phyloP scores from a whole-genome alignment of 2,329 filamentous ascomycete species.

The Teratosphaeriaceae sp. region DNA sequence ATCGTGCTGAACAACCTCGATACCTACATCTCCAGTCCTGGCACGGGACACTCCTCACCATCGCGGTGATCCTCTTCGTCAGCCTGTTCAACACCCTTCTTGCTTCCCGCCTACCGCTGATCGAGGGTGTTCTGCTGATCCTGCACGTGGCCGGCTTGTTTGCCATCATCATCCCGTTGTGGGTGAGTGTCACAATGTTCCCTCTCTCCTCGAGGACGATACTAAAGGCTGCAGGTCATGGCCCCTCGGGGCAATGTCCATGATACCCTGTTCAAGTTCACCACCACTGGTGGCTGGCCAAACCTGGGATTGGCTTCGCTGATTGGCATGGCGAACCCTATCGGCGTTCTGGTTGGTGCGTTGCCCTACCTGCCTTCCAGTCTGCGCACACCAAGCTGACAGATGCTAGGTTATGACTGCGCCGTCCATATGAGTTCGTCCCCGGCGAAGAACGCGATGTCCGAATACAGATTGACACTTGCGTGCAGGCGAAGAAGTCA shows the following conservation, averaged over 20 bases:
- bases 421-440: slow-evolving; percentile 6
- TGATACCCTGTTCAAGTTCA: slow-evolving; percentile 15
- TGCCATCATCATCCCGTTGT: slow-evolving; percentile 40
- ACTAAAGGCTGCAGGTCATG: slow-evolving; percentile 26
- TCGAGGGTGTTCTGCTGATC: slow-evolving; percentile 43
- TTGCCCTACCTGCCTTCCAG: not conserved
- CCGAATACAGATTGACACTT: not conserved
- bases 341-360: not conserved
- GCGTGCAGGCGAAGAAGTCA: slow-evolving; percentile 19
- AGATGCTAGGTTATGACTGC: slow-evolving; percentile 5
- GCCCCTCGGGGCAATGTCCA: slow-evolving; percentile 34
- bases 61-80: slow-evolving; percentile 31
- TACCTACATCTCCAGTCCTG: slow-evolving; percentile 13
- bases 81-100: slow-evolving; percentile 36
- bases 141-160: slow-evolving; percentile 48
- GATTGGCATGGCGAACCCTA: slow-evolving; percentile 29
- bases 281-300: slow-evolving; percentile 19
- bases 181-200: slow-evolving; percentile 34
- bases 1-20: slow-evolving; percentile 8
- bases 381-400: slow-evolving; percentile 1
- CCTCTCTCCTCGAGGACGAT: slow-evolving; percentile 31
- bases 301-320: slow-evolving; percentile 31
- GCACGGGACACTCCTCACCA: slow-evolving; percentile 45
- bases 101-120: slow-evolving; percentile 36
- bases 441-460: not conserved